Conservation (phyloP, 805 yeast genomes). For the Tetrapisispora pingtungensis region DNA sequence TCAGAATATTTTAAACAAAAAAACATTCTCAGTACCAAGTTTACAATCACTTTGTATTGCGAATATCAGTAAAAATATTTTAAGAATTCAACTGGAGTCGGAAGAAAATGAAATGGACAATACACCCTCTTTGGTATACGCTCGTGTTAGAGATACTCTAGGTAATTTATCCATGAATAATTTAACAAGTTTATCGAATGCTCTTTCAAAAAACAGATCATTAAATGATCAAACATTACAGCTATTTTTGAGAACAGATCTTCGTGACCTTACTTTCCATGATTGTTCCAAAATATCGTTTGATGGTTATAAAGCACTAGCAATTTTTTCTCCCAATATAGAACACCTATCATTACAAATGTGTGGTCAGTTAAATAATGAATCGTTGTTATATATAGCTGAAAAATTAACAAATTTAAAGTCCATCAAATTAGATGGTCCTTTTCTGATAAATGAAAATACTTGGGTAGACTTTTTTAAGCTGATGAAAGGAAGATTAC, state of each 20-base stretch:
- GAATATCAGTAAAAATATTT: constrained; percentile 41
- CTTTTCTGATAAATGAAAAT: constrained; percentile 67
- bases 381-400: constrained; percentile 53
- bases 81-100: constrained; percentile 15
- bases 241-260: constrained; percentile 56
- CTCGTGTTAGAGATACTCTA: constrained; percentile 44
- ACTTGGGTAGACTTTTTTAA: constrained; percentile 75
- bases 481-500: constrained; percentile 42
- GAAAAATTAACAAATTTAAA: constrained; percentile 47
- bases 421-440: constrained; percentile 69
- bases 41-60: constrained; percentile 76
- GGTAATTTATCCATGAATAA: constrained; percentile 80
- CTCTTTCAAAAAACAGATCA: constrained; percentile 74
- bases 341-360: constrained; percentile 59
- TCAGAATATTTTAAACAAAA: constrained; percentile 68
- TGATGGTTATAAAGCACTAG: constrained; percentile 57
- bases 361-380: constrained; percentile 90
- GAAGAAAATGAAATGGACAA: constrained; percentile 8
- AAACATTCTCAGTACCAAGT: constrained; percentile 51
- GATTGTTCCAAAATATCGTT: constrained; percentile 78
- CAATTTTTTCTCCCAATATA: constrained; percentile 68
- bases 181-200: constrained; percentile 59
- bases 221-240: constrained; percentile 61
- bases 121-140: constrained; percentile 6
- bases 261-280: constrained; percentile 62